Percentiles rank a stretch among this genome's conserved stretches.
phyloP scores from a whole-genome alignment of 768 basidiomycete genomes.

The Coprinopsis cinerea region DNA sequence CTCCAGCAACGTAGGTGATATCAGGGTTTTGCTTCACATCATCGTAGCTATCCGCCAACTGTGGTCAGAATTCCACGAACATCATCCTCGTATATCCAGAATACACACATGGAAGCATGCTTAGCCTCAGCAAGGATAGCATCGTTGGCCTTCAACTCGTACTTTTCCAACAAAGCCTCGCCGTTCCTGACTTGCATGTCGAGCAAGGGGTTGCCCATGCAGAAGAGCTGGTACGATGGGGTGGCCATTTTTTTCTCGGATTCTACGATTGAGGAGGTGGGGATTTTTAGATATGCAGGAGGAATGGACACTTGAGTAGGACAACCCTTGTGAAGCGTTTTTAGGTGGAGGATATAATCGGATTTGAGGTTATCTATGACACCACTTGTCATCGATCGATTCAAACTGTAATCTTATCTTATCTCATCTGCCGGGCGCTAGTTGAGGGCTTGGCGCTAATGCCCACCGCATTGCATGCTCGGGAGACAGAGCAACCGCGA shows the following conservation, averaged over 20 bases:
- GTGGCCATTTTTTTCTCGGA: slow-evolving; percentile 30
- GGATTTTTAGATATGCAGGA: background rate
- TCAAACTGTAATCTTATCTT: no score
- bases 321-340: no score
- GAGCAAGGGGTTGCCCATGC: slow-evolving; percentile 92
- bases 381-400: no score
- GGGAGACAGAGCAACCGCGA: no score
- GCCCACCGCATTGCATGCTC: no score
- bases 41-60: slow-evolving; percentile 60
- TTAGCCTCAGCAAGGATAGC: slow-evolving; percentile 91
- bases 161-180: slow-evolving; percentile 82
- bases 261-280: slow-evolving; percentile 1
- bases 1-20: slow-evolving; percentile 91
- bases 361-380: no score
- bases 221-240: slow-evolving; percentile 64
- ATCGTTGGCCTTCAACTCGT: slow-evolving; percentile 88
- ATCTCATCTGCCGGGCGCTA: no score
- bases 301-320: no score
- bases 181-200: slow-evolving; percentile 92
- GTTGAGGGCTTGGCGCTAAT: no score
- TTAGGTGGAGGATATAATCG: no score
- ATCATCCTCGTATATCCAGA: background rate
- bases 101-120: slow-evolving; percentile 75
- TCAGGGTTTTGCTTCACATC: slow-evolving; percentile 73
- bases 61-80: background rate